Conservation (phyloP, 163 green algal species). For the Scenedesmus sp. region DNA sequence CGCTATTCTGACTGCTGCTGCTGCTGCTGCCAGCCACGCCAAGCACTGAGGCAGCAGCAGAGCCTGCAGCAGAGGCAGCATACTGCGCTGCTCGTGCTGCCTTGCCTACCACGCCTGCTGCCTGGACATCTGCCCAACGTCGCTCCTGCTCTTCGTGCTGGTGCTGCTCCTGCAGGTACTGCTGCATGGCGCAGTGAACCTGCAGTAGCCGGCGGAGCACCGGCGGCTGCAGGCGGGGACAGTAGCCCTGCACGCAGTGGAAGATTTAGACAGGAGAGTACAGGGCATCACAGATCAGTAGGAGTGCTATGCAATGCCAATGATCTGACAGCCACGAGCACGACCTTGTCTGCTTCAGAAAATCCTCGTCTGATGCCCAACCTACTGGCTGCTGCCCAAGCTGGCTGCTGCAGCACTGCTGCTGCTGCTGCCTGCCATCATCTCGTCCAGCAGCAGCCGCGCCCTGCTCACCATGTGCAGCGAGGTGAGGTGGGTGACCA, state of each 20-base stretch:
- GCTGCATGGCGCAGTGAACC: constrained; percentile 1
- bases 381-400: too few relatives aligned
- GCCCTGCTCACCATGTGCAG: constrained; percentile 27
- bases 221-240: constrained; percentile 34
- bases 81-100: constrained; percentile 10
- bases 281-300: too few relatives aligned
- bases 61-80: background rate
- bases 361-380: too few relatives aligned
- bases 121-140: background rate
- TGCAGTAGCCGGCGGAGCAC: constrained; percentile 30
- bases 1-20: background rate
- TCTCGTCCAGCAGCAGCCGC: too few relatives aligned
- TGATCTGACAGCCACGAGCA: too few relatives aligned
- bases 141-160: background rate
- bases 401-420: background rate
- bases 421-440: background rate
- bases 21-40: background rate
- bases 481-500: constrained; percentile 18
- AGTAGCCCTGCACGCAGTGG: constrained; percentile 40
- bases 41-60: background rate
- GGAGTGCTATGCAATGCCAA: too few relatives aligned
- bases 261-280: too few relatives aligned
- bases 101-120: constrained; percentile 4
- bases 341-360: too few relatives aligned
- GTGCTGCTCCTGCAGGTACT: constrained; percentile 27